phyloP scores from a whole-genome alignment of 2,329 filamentous ascomycete genomes.

The Neonectria sp. region DNA sequence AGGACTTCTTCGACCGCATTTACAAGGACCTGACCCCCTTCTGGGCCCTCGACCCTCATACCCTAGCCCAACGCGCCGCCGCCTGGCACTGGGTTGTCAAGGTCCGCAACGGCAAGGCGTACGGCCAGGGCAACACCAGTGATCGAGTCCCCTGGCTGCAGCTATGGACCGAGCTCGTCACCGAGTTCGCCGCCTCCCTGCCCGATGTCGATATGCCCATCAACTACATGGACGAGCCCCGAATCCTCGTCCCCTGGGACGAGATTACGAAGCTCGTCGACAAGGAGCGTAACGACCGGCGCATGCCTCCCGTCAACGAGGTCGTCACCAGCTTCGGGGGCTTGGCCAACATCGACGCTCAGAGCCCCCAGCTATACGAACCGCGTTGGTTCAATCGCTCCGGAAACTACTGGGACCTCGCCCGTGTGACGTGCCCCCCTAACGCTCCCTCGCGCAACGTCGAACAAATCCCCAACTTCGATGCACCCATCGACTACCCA shows the following conservation, averaged over 20 bases:
- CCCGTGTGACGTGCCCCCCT: conserved; percentile 70
- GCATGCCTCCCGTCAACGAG: conserved; percentile 58
- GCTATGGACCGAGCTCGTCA: conserved; percentile 65
- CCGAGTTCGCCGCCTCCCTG: conserved; percentile 66
- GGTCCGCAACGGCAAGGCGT: conserved; percentile 62
- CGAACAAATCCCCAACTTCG: conserved; percentile 49
- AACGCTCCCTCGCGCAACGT: conserved; percentile 63
- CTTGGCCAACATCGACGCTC: conserved; percentile 54
- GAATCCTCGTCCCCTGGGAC: conserved; percentile 73
- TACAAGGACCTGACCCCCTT: conserved; percentile 74
- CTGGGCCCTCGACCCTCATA: conserved; percentile 67
- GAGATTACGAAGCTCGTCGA: conserved; percentile 66
- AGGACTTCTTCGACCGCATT: conserved; percentile 76
- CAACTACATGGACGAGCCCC: conserved; percentile 75
- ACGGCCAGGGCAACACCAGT: conserved; percentile 55
- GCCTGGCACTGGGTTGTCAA: conserved; percentile 63
- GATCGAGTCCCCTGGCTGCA: conserved; percentile 62
- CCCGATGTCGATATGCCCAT: conserved; percentile 78
- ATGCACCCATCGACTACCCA: conserved; percentile 53
- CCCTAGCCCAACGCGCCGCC: conserved; percentile 57
- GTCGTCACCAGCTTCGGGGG: conserved; percentile 62
- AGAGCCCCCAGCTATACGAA: conserved; percentile 56
- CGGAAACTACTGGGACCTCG: conserved; percentile 72
- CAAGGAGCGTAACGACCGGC: conserved; percentile 61
- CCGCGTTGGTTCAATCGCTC: conserved; percentile 64